These are phyloP conservation scores for Hsuehochloa calcarea DNA, from an alignment of 176 grass and related monocot species.

Conservation along the genomic window DNA sequence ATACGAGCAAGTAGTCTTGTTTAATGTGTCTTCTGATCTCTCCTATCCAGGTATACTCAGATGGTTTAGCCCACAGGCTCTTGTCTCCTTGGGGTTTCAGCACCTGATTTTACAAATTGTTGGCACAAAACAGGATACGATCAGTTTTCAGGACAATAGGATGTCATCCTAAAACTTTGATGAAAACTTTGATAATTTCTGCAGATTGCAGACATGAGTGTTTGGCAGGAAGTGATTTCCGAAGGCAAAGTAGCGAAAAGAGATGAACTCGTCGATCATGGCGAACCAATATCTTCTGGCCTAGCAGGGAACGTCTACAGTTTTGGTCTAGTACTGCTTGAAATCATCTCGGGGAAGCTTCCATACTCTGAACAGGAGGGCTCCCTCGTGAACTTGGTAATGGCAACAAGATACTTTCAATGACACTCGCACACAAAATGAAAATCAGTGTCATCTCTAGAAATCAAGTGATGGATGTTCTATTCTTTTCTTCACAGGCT, in stretches of 20 bases:
- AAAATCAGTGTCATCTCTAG: neutral
- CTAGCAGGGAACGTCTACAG: slow-evolving; percentile 57
- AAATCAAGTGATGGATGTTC: neutral
- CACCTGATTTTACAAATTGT: neutral
- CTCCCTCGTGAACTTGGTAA: slow-evolving; percentile 56
- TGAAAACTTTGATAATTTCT: neutral
- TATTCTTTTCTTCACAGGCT: slow-evolving; percentile 34
- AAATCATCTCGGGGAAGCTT: slow-evolving; percentile 76
- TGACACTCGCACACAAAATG: neutral
- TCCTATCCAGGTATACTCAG: neutral
- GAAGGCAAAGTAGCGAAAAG: slow-evolving; percentile 27
- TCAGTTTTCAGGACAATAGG: neutral
- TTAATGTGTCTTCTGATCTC: neutral
- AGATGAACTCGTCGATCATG: neutral
- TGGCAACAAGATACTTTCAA: neutral
- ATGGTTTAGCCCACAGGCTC: neutral
- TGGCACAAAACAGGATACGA: neutral
- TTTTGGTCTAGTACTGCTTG: slow-evolving; percentile 72
- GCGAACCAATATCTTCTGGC: slow-evolving; percentile 29
- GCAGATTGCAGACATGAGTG: slow-evolving; percentile 65
- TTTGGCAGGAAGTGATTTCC: slow-evolving; percentile 60
- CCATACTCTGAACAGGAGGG: slow-evolving; percentile 41
- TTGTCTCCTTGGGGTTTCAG: neutral
- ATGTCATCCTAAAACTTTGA: neutral
- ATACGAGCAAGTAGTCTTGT: neutral